Base-by-base conservation (phyloP, 2,329 filamentous ascomycete species). In the Aureobasidium sp. region DNA sequence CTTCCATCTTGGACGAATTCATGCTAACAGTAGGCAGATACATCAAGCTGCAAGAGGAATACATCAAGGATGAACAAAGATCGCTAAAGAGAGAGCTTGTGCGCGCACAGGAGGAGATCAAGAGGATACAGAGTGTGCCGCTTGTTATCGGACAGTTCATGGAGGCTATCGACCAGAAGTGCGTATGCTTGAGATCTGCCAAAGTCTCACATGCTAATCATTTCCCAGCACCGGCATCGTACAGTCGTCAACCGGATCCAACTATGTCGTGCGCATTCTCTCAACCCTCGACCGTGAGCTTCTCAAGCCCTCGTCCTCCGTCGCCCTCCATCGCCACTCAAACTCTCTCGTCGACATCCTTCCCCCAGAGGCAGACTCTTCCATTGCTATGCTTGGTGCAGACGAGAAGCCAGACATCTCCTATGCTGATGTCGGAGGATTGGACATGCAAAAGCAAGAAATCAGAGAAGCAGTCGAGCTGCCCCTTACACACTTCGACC, bases 381-480 rank as follows among this genome's bases (percentile, higher is more conserved):
- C 92, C 40, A 99, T 99, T 73, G 94, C 94, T 66, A 99, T 99
- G 94, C 84, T 99, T 58, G 93, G 93, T 63, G 83, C 87, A 61
- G 89, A 96, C 71, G 94, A 99, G 83, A 99, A 97, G 82, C 94
- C 94, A 35, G 94, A 99, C 74, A 90, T 99, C 62, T 95, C 92
- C 45, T 99, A 99, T 70, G 93, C 92, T 64, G 94, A 99, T 74
- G 94, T 99, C 64, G 94, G 94, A 79, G 94, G 94, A 51, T 78
- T 97, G 66, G 94, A 99, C 70, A 99, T 99, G 94, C 94, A 99
- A 78, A 99, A 99, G 81, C 94, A 99, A 78, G 94, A 99, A 77
- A 99, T 99, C 66, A 84, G 94, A 66, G 94, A 99, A 78, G 94
- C 94, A 11, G 94, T 99, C 58, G 94, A 99, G 80, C 81, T 99